A percentile compares a stretch with the other conserved stretches of the same genome.
Conservation (phyloP, 495 filamentous ascomycete genomes). For the Daldinia concentrica region DNA sequence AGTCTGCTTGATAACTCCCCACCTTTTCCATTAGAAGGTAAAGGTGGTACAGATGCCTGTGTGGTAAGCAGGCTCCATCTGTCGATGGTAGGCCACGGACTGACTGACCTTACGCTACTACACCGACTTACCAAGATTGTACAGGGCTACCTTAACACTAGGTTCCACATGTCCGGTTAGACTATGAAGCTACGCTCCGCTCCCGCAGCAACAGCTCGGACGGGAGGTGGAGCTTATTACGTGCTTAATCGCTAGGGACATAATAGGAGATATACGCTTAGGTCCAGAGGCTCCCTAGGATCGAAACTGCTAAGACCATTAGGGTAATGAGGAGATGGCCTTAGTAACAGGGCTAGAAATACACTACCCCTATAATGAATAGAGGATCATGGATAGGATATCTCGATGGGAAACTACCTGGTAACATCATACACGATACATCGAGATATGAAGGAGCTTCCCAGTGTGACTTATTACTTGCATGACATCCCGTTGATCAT, state of each 20-base stretch:
- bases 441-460: slow-evolving; percentile 9
- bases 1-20: slow-evolving; percentile 19
- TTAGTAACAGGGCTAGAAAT: slow-evolving; percentile 7
- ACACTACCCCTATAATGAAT: neutral
- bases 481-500: slow-evolving; percentile 33
- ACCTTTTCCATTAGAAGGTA: slow-evolving; percentile 25
- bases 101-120: slow-evolving; percentile 37
- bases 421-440: slow-evolving; percentile 5
- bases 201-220: slow-evolving; percentile 24
- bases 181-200: slow-evolving; percentile 24
- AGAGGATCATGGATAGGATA: neutral
- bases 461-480: slow-evolving; percentile 34
- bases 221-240: slow-evolving; percentile 30
- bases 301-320: slow-evolving; percentile 1
- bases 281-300: slow-evolving; percentile 16
- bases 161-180: slow-evolving; percentile 34
- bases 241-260: slow-evolving; percentile 7
- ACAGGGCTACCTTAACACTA: slow-evolving; percentile 36
- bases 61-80: slow-evolving; percentile 32
- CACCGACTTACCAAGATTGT: slow-evolving; percentile 23
- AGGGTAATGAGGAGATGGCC: slow-evolving; percentile 4
- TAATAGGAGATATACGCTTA: slow-evolving; percentile 15
- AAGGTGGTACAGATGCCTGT: slow-evolving; percentile 38
- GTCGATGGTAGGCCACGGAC: slow-evolving; percentile 33
- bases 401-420: neutral